Evolutionary conservation across 2,329 filamentous ascomycete species (phyloP).

Genomic region (Ophiostoma perfectum): DNA sequence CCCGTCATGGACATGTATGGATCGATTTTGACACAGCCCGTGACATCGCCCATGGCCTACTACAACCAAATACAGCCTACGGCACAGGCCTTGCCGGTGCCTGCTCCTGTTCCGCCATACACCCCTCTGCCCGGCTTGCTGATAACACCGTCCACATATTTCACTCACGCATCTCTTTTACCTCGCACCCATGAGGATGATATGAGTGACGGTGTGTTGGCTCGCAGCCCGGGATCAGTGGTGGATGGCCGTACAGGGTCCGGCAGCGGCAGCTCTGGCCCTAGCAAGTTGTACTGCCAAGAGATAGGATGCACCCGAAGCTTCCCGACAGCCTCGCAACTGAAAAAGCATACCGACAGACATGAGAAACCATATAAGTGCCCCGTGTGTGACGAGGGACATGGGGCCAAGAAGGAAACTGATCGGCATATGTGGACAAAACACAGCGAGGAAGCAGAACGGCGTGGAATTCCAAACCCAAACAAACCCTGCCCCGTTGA

Average conservation of each 20-base stretch:
- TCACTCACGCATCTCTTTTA: too few relatives aligned
- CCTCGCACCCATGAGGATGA: too few relatives aligned
- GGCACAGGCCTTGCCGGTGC: too few relatives aligned
- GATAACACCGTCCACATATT: too few relatives aligned
- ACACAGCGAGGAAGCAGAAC: neutral
- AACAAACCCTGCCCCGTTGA: neutral
- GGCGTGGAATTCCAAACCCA: neutral
- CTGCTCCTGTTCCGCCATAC: too few relatives aligned
- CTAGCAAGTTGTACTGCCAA: neutral
- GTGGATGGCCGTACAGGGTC: too few relatives aligned
- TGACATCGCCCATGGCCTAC: too few relatives aligned
- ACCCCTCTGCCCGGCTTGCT: too few relatives aligned
- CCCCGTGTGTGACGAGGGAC: neutral
- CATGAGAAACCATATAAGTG: neutral
- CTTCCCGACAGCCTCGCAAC: neutral
- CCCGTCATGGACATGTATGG: neutral
- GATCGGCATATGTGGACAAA: neutral
- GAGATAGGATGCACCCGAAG: neutral
- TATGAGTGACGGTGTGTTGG: too few relatives aligned
- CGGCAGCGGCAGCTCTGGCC: too few relatives aligned
- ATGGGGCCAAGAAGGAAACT: neutral
- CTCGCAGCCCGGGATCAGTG: too few relatives aligned
- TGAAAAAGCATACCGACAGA: neutral
- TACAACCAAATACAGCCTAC: too few relatives aligned
- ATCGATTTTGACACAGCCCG: neutral